Percentiles rank a stretch among this genome's conserved stretches.
phyloP scores from a whole-genome alignment of 23 red algal species.

The Gracilaria domingensis region DNA sequence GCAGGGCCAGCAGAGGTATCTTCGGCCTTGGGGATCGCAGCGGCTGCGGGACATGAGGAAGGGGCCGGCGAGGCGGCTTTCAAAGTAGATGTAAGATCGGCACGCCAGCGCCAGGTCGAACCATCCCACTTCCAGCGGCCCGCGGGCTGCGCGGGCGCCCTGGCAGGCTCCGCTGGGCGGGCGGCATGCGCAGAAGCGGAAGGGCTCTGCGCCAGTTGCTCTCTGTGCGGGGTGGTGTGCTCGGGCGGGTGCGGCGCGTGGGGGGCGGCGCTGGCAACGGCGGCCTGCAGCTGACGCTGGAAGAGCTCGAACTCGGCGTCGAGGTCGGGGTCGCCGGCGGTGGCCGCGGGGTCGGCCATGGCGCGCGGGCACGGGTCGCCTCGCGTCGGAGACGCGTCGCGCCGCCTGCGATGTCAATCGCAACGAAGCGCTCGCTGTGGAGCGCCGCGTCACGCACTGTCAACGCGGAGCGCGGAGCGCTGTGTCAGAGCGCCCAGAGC shows the following conservation, averaged over 20 bases:
- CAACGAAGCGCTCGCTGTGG: too few relatives aligned
- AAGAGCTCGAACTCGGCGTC: constrained; percentile 69
- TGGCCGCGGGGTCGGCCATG: not conserved
- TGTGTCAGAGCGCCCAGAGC: too few relatives aligned
- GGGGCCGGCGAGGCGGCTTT: not conserved
- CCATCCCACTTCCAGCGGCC: constrained; percentile 66
- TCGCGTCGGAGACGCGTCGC: too few relatives aligned
- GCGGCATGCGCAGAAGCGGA: not conserved
- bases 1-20: not conserved
- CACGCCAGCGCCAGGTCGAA: constrained; percentile 25
- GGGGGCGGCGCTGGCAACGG: not conserved
- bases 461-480: too few relatives aligned
- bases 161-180: not conserved
- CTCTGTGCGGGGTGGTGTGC: not conserved
- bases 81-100: not conserved
- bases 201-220: too few relatives aligned
- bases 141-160: not conserved
- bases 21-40: too few relatives aligned
- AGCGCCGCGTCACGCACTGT: too few relatives aligned
- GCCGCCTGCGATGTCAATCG: too few relatives aligned
- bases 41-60: not conserved
- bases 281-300: constrained; percentile 46
- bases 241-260: not conserved
- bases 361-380: too few relatives aligned
- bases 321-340: constrained; percentile 35